Evolutionary conservation across 331 rosid species (phyloP).

Genomic region (Spiraea crenata): DNA sequence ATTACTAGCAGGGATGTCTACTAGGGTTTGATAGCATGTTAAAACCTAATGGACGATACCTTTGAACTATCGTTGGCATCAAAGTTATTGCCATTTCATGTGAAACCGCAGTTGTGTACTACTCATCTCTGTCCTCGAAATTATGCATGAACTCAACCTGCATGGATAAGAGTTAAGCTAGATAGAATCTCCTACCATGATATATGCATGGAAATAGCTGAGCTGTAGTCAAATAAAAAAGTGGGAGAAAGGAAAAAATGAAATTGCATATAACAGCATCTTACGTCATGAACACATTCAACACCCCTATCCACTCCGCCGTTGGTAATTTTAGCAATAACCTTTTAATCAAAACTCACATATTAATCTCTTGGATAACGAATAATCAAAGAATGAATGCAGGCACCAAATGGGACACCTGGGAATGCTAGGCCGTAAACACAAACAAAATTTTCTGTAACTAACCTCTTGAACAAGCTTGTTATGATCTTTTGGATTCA

Average conservation of each 20-base stretch:
- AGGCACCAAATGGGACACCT: too few relatives aligned
- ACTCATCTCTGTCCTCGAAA: constrained; percentile 70
- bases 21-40: background rate
- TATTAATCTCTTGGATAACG: too few relatives aligned
- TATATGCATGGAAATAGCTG: background rate
- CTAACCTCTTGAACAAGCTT: too few relatives aligned
- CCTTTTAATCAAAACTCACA: too few relatives aligned
- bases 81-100: constrained; percentile 33
- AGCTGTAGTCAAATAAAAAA: background rate
- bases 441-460: too few relatives aligned
- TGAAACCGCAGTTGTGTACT: constrained; percentile 56
- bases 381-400: too few relatives aligned
- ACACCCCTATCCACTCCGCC: too few relatives aligned
- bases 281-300: too few relatives aligned
- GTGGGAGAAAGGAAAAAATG: background rate
- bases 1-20: background rate
- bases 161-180: background rate
- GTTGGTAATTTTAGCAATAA: too few relatives aligned
- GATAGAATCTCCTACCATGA: background rate
- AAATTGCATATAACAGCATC: too few relatives aligned
- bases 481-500: too few relatives aligned
- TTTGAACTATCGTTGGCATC: constrained; percentile 41
- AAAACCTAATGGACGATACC: constrained; percentile 22
- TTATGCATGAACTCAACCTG: constrained; percentile 77
- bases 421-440: too few relatives aligned